Percentiles rank a stretch among this genome's conserved stretches.
Evolutionary conservation across 306 rosid genomes (phyloP).

Genomic region (Lathyrus sativus): DNA sequence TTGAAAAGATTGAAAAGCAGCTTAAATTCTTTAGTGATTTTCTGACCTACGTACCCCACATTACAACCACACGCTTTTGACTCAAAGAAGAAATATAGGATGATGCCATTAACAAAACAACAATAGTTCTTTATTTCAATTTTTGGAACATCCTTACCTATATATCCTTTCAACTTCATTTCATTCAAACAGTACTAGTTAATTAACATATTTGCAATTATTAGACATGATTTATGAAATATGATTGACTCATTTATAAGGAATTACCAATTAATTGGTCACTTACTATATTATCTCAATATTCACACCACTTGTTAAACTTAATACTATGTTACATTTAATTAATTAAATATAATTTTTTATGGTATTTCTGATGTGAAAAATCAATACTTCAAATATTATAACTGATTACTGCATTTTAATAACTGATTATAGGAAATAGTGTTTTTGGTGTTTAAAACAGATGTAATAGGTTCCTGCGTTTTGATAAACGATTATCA

Average conservation of each 20-base stretch:
- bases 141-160: background rate
- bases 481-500: too few relatives aligned
- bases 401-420: too few relatives aligned
- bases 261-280: background rate
- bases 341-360: too few relatives aligned
- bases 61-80: constrained; percentile 24
- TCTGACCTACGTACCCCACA: constrained; percentile 47
- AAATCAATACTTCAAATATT: too few relatives aligned
- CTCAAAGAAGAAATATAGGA: background rate
- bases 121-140: constrained; percentile 30
- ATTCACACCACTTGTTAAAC: too few relatives aligned
- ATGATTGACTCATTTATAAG: constrained; percentile 17
- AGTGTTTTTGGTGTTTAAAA: too few relatives aligned
- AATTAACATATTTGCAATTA: background rate
- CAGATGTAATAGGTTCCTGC: too few relatives aligned
- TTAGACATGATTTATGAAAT: constrained; percentile 1
- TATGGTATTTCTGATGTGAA: too few relatives aligned
- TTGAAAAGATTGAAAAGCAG: constrained; percentile 38
- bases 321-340: too few relatives aligned
- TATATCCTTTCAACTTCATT: constrained; percentile 16
- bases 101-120: constrained; percentile 34
- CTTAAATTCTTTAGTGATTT: constrained; percentile 47
- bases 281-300: background rate
- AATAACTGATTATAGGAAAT: too few relatives aligned
- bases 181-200: constrained; percentile 2